Base-by-base conservation (phyloP, 2,329 filamentous ascomycete genomes). In the Malbranchea cinnamomea region DNA sequence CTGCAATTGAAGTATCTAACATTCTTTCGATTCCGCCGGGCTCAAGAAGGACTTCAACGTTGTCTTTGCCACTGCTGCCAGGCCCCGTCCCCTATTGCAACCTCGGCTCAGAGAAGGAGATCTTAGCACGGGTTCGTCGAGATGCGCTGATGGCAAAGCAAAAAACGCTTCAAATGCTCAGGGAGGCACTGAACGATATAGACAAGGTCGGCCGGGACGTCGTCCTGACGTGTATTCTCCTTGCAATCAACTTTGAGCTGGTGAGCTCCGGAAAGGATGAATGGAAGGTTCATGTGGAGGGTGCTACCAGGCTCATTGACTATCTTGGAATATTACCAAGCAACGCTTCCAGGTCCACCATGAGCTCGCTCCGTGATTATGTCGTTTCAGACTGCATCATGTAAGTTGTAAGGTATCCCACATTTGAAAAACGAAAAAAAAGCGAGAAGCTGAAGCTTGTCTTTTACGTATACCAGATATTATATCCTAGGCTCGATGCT, bases 231-330 rank as follows among this genome's bases (percentile, higher is more conserved):
- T 54, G 59, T 0, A 62, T 34, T 4, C 20, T 34, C 4, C 32
- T 34, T 11, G 25, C 27, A 9, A 34, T 34, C 9, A 30, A 30
- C 12, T 56, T 65, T 35, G 62, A 65, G 32, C 47, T 65, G 4
- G 53, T 67, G 4, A 61, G 65, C 36, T 66, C 63, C 1, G 63
- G 63, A 9, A 56, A 53, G 28, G 62, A 61, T 7, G 56, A 62
- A 19, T 67, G 63, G 63, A 65, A 56, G 38, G 55, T 60, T 19
- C 63, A 67, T 35, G 53, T 65, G 28, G 59, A 65, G 36, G 63
- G 63, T 5, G 63, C 62, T n/a, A 58, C 59, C 37, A 56, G 53
- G 31, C 47, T 67, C 13, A 51, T 67, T 13, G 49, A 54, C 21
- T 48, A 47, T 4, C 12, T 28, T 28, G 6, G 26, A 28, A n/a